Percentiles rank a stretch among this genome's conserved stretches.
Conservation (phyloP, 306 rosid species). For the Quercus cerris region DNA sequence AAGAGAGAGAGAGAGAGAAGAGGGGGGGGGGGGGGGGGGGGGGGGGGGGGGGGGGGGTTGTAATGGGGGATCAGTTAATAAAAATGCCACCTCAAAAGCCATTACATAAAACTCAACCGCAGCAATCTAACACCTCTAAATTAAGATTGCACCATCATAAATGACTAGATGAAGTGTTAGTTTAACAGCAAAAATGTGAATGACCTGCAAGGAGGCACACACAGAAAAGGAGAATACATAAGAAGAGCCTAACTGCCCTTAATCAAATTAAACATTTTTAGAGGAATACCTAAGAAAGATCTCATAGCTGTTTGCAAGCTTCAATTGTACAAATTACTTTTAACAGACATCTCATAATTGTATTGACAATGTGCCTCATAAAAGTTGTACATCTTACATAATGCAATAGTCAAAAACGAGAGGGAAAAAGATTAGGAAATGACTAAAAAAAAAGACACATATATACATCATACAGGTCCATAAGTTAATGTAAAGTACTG, state of each 20-base stretch:
- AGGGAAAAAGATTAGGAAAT: neutral
- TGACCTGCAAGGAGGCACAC: neutral
- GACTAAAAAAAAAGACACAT: neutral
- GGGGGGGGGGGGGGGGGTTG: too few relatives aligned
- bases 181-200: neutral
- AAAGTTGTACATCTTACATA: neutral
- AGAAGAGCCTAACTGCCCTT: neutral
- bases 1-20: too few relatives aligned
- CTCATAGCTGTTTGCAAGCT: neutral
- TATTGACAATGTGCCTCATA: neutral
- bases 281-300: neutral
- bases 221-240: neutral
- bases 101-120: too few relatives aligned
- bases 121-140: too few relatives aligned
- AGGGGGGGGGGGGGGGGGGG: accelerated
- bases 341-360: too few relatives aligned
- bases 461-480: neutral
- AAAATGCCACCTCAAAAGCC: too few relatives aligned
- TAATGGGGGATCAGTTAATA: too few relatives aligned
- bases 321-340: too few relatives aligned
- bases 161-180: too few relatives aligned
- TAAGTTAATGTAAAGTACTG: neutral
- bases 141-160: too few relatives aligned
- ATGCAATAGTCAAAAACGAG: neutral
- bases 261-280: neutral